These are phyloP conservation scores for Polyporus tsugae DNA, from an alignment of 1,284 basidiomycete genomes.

Conservation along the genomic window DNA sequence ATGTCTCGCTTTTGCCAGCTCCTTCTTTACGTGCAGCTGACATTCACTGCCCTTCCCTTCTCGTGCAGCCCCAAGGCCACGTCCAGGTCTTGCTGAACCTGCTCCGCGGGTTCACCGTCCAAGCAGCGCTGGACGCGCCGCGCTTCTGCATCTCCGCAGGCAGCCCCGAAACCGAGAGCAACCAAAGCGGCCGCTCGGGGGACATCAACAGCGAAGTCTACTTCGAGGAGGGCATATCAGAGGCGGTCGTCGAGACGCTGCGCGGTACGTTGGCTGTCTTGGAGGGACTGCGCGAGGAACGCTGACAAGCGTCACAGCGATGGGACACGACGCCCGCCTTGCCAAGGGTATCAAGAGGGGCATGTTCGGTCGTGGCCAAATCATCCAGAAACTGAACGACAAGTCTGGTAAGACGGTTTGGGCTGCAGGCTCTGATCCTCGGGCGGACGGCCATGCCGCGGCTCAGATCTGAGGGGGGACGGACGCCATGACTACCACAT, in stretches of 20 bases:
- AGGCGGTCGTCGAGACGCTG: constrained; percentile 67
- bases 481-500: not conserved
- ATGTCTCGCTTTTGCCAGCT: constrained; percentile 16
- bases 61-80: constrained; percentile 84
- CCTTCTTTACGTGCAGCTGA: not conserved
- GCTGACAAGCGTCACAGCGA: constrained; percentile 50
- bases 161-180: constrained; percentile 68
- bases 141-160: constrained; percentile 95
- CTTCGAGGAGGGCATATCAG: constrained; percentile 85
- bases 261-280: constrained; percentile 52
- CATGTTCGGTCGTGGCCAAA: constrained; percentile 92
- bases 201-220: constrained; percentile 86
- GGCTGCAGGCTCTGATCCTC: constrained; percentile 89
- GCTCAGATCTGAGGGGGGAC: constrained; percentile 74
- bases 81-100: constrained; percentile 94
- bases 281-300: not conserved
- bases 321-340: constrained; percentile 86
- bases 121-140: constrained; percentile 90
- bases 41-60: too few species aligned
- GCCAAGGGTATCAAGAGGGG: constrained; percentile 69
- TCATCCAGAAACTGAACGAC: constrained; percentile 84
- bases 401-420: constrained; percentile 75
- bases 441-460: constrained; percentile 88
- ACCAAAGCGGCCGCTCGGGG: constrained; percentile 57
- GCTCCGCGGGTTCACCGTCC: constrained; percentile 84